Evolutionary conservation across 2,329 filamentous ascomycete genomes (phyloP).

Genomic region (Myriosclerotinia scirpicola): DNA sequence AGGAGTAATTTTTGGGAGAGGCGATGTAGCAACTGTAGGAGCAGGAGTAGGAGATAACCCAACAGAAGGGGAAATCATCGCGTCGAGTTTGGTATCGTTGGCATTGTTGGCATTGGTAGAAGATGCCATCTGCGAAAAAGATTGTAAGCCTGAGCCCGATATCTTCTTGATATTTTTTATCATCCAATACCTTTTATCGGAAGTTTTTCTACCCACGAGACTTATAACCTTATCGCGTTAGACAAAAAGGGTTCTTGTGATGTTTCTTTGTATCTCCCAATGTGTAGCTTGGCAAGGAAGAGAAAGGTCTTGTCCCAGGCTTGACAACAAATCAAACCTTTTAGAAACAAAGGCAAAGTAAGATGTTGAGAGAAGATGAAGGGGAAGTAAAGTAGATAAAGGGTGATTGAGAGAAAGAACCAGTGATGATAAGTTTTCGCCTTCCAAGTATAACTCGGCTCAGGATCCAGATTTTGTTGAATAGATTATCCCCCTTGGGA

Average conservation of each 20-base stretch:
- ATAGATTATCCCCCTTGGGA: too few species aligned
- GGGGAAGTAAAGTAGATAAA: neutral
- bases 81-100: neutral
- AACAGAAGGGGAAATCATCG: neutral
- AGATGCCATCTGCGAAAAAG: conserved; percentile 9
- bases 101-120: neutral
- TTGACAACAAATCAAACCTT: neutral
- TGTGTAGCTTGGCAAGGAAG: neutral
- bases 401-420: too few species aligned
- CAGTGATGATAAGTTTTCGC: too few species aligned
- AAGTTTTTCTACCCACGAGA: neutral
- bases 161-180: neutral
- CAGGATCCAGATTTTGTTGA: too few species aligned
- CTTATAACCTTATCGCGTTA: neutral
- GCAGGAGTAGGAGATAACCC: neutral
- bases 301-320: neutral
- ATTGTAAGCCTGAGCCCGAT: neutral
- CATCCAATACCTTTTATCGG: neutral
- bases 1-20: conserved; percentile 3
- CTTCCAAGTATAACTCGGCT: too few species aligned
- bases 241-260: neutral
- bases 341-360: neutral
- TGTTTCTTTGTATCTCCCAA: neutral
- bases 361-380: conserved; percentile 1
- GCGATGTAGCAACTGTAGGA: neutral